These are phyloP conservation scores for Cercophora newfieldiana DNA, from an alignment of 495 filamentous ascomycete species.

Conservation along the genomic window DNA sequence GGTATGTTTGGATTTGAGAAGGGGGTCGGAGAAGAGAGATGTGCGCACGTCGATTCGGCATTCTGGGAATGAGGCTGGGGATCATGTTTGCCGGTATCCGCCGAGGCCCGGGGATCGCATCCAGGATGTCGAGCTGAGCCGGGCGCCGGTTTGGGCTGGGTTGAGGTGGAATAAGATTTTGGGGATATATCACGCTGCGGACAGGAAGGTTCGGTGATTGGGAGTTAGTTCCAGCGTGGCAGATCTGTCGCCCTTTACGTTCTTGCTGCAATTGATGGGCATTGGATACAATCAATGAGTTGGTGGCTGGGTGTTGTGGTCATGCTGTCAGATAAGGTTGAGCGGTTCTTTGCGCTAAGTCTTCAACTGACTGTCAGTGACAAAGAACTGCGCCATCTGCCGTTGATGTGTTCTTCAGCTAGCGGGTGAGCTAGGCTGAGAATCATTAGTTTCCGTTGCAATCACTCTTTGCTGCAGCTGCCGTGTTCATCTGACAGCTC, in stretches of 20 bases:
- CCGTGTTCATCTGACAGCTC: neutral
- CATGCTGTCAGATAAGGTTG: neutral
- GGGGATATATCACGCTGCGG: neutral
- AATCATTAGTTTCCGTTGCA: neutral
- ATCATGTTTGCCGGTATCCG: neutral
- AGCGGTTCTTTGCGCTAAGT: neutral
- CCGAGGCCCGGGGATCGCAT: neutral
- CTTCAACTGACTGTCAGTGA: neutral
- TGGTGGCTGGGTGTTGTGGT: neutral
- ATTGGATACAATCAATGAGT: neutral
- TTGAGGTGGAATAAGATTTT: neutral
- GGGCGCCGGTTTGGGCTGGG: neutral
- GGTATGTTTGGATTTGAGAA: constrained; percentile 1
- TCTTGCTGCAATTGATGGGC: neutral
- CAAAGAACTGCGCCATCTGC: neutral
- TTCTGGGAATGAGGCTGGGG: neutral
- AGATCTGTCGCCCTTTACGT: no score
- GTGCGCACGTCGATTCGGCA: neutral
- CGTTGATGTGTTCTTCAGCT: neutral
- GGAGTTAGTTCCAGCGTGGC: no score
- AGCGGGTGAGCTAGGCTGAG: neutral
- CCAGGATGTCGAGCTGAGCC: neutral
- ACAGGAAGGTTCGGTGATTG: neutral
- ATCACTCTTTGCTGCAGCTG: neutral
- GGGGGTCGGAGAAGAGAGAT: neutral